Conservation (phyloP, 345 rosid species). For the Excoecaria agallocha region DNA sequence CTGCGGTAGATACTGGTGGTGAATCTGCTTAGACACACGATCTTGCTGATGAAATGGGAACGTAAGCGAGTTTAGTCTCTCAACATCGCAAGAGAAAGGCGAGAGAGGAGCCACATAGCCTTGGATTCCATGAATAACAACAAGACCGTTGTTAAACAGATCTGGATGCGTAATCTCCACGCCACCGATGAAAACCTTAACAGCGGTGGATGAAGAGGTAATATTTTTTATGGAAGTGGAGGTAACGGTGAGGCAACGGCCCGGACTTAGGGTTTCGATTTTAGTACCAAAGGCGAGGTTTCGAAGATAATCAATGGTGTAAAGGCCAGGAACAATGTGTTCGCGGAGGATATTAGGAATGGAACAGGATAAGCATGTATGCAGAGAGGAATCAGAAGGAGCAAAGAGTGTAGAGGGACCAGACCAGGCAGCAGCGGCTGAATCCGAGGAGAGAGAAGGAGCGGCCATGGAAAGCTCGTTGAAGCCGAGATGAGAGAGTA, state of each 20-base stretch:
- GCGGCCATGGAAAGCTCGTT: conserved; percentile 53
- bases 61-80: conserved; percentile 41
- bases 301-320: conserved; percentile 51
- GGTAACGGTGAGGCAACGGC: conserved; percentile 62
- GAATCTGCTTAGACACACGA: conserved; percentile 7
- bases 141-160: conserved; percentile 58
- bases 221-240: conserved; percentile 25
- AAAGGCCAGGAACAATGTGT: conserved; percentile 66
- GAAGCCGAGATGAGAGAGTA: conserved; percentile 65
- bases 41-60: conserved; percentile 32
- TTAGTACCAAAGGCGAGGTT: conserved; percentile 55
- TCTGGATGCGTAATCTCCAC: conserved; percentile 62
- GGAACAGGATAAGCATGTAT: conserved; percentile 49
- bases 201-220: conserved; percentile 17
- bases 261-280: conserved; percentile 54
- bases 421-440: conserved; percentile 43
- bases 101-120: conserved; percentile 63
- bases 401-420: conserved; percentile 69
- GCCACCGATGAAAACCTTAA: conserved; percentile 52
- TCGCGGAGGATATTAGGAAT: conserved; percentile 52
- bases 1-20: conserved; percentile 24
- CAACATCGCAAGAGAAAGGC: conserved; percentile 59
- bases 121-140: conserved; percentile 57
- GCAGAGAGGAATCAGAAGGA: conserved; percentile 54
- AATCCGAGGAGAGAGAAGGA: conserved; percentile 42